A percentile compares a stretch with the other conserved stretches of the same genome.
These are phyloP conservation scores for Pseudocercospora cruenta DNA, from an alignment of 2,329 filamentous ascomycete species.

Conservation along the genomic window DNA sequence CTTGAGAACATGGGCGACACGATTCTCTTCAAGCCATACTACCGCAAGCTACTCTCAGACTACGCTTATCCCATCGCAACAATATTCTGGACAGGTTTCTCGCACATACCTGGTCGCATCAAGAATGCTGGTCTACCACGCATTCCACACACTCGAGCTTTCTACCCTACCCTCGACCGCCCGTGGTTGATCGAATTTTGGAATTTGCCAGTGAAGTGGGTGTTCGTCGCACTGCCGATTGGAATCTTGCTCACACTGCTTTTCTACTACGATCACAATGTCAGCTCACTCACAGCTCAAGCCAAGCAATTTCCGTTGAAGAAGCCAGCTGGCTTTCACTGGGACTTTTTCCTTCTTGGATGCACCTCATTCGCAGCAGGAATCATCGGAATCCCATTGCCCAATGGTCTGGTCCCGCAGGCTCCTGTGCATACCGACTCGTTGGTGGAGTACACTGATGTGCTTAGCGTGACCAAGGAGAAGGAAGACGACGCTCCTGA, in stretches of 20 bases:
- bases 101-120: constrained; percentile 55
- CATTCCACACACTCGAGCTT: constrained; percentile 50
- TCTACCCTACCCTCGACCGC: constrained; percentile 52
- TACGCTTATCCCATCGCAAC: constrained; percentile 59
- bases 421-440: constrained; percentile 63
- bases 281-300: constrained; percentile 61
- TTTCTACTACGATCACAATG: constrained; percentile 62
- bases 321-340: constrained; percentile 64
- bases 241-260: constrained; percentile 58
- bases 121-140: constrained; percentile 46
- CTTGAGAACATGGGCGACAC: constrained; percentile 55
- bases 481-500: constrained; percentile 47
- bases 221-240: constrained; percentile 58
- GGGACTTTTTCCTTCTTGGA: constrained; percentile 63
- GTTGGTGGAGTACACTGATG: constrained; percentile 47
- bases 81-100: constrained; percentile 59
- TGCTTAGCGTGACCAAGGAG: constrained; percentile 48
- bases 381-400: constrained; percentile 60
- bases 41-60: constrained; percentile 55
- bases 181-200: constrained; percentile 58
- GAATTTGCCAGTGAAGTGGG: constrained; percentile 55
- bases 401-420: constrained; percentile 63
- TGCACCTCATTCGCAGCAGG: constrained; percentile 59
- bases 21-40: constrained; percentile 48
- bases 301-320: constrained; percentile 59